Conservation (phyloP, 805 yeast genomes). For the Candida pseudoglaebosa region DNA sequence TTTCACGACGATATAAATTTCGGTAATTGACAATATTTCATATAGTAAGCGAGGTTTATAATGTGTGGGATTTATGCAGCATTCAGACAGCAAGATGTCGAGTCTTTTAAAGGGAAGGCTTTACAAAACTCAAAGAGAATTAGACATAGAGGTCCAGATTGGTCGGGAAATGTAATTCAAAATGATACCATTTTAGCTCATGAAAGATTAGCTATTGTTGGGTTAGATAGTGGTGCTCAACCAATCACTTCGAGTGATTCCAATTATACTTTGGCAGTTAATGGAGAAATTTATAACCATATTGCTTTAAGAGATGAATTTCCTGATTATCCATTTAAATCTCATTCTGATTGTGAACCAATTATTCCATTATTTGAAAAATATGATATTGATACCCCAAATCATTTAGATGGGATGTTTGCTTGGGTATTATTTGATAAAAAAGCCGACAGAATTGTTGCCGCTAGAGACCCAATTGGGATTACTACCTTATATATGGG, state of each 20-base stretch:
- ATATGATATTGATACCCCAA: slow-evolving; percentile 87
- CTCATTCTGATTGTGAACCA: slow-evolving; percentile 95
- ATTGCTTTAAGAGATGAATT: slow-evolving; percentile 78
- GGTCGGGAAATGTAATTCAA: slow-evolving; percentile 86
- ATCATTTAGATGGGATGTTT: slow-evolving; percentile 94
- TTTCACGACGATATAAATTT: not conserved
- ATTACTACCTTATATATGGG: slow-evolving; percentile 97
- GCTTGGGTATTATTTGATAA: slow-evolving; percentile 91
- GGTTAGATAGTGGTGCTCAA: slow-evolving; percentile 97
- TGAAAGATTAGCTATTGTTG: slow-evolving; percentile 97
- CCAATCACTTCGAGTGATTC: slow-evolving; percentile 85
- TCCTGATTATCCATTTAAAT: slow-evolving; percentile 70
- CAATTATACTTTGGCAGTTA: slow-evolving; percentile 73
- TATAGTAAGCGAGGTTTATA: not conserved
- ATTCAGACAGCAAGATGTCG: slow-evolving; percentile 74
- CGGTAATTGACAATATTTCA: no score
- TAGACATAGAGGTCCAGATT: slow-evolving; percentile 99
- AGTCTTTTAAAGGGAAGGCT: slow-evolving; percentile 80
- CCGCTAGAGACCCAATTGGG: slow-evolving; percentile 99
- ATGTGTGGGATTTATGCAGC: slow-evolving; percentile 99
- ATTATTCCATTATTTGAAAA: slow-evolving; percentile 89
- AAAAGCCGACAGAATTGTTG: slow-evolving; percentile 78
- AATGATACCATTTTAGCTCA: slow-evolving; percentile 84
- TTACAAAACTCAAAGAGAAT: slow-evolving; percentile 86
- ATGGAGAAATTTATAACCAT: slow-evolving; percentile 98